Evolutionary conservation across 306 rosid genomes (phyloP), one percentile per base, ranked within the genome.

Genomic region (Purshia tridentata): DNA sequence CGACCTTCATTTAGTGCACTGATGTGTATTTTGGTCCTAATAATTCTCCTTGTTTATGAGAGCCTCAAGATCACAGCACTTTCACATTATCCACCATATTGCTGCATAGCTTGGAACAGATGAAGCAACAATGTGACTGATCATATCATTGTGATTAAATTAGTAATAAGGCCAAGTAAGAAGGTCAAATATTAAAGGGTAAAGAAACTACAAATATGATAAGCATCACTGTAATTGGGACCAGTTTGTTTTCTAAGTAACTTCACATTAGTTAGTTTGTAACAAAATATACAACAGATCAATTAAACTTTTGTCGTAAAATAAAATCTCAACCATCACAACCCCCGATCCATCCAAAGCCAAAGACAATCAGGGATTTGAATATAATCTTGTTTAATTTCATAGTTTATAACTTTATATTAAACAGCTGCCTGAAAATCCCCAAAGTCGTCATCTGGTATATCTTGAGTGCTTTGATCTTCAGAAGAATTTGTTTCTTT

Each of bases 361-460:
- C 62, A 49, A 53, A 49, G 39, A 67, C 66, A 78, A 3, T 5
- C 57, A 39, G 54, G 69, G 55, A 55, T 20, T 62, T 35, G 48
- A 72, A 64, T 72, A 66, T 76, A 52, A 56, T 54, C 62, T 79
- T 14, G 54, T 72, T 80, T 35, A 50, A 42, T 65, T 23, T 60
- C 73, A 63, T 41, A 63, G 42, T 44, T 42, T 18, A 74, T 39
- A 66, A 39, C 37, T 63, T 48, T 73, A 58, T n/a, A 76, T 84
- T 76, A 94, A 76, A 77, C 85, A 16, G 97, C 99, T 20, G 91
- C 75, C 83, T 94, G 99, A 56, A 94, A 94, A 75, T 94, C 97
- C 11, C 99, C 99, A 54, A 91, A 94, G 84, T 89, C 97, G 15
- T 94, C 97, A 77, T 94, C 97, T 39, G 84, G 87, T 66, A 82